Conservation (phyloP, 1,139 yeast genomes). For the Meyerozyma sp. region DNA sequence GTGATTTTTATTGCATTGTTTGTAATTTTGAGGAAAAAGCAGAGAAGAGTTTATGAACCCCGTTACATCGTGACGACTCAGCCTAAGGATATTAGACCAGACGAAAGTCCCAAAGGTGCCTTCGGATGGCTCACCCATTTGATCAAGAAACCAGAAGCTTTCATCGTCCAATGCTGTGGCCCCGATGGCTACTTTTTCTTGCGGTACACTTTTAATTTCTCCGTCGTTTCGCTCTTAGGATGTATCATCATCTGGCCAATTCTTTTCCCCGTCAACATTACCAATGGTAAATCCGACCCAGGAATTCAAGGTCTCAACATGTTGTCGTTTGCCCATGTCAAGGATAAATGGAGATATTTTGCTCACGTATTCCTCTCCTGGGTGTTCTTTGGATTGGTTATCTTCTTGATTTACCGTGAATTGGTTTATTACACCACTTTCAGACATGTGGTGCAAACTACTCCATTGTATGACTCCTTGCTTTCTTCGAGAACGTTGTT, state of each 20-base stretch:
- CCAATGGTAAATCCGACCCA: conserved; percentile 55
- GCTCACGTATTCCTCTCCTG: conserved; percentile 73
- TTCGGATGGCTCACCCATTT: conserved; percentile 52
- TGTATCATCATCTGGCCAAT: conserved; percentile 69
- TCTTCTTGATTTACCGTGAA: conserved; percentile 67
- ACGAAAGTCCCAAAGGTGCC: conserved; percentile 51
- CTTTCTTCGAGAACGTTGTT: conserved; percentile 64
- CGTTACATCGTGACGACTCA: conserved; percentile 46
- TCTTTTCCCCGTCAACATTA: conserved; percentile 80
- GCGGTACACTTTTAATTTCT: conserved; percentile 65
- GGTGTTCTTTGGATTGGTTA: conserved; percentile 54
- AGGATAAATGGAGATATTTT: conserved; percentile 48
- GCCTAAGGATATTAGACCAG: conserved; percentile 43
- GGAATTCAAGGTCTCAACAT: conserved; percentile 46
- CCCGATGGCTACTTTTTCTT: conserved; percentile 85
- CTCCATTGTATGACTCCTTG: conserved; percentile 65
- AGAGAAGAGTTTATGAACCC: conserved; percentile 77
- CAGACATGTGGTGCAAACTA: conserved; percentile 63
- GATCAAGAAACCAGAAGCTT: conserved; percentile 55
- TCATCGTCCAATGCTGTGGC: conserved; percentile 73
- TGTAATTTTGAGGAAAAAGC: conserved; percentile 57
- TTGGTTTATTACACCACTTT: conserved; percentile 60
- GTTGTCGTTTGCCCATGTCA: conserved; percentile 59
- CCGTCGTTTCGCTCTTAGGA: conserved; percentile 56
- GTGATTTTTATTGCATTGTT: conserved; percentile 53